A percentile compares a stretch with the other conserved stretches of the same genome.
Conservation (phyloP, 108 stramenopile species). For the Stephanodiscus triporus region DNA sequence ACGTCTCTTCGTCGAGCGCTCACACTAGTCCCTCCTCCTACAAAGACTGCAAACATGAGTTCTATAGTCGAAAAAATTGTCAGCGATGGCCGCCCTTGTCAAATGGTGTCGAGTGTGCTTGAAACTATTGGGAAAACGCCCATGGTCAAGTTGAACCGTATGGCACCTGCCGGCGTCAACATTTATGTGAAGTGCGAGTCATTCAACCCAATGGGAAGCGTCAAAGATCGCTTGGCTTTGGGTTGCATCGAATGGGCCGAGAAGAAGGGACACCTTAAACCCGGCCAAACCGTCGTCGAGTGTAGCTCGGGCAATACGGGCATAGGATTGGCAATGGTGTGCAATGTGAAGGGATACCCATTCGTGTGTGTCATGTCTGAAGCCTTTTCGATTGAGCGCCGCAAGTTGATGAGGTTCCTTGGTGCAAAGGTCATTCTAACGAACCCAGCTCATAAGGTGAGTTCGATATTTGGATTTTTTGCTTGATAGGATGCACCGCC, state of each 20-base stretch:
- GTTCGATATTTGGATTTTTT: constrained; percentile 28
- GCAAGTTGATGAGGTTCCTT: constrained; percentile 57
- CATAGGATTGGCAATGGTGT: constrained; percentile 90
- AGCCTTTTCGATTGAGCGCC: constrained; percentile 84
- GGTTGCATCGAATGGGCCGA: constrained; percentile 82
- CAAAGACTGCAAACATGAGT: constrained; percentile 10
- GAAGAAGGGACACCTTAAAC: constrained; percentile 66
- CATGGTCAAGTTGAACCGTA: constrained; percentile 31
- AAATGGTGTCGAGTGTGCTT: constrained; percentile 13
- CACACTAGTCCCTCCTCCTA: too few species aligned
- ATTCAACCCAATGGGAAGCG: constrained; percentile 79
- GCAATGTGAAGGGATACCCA: constrained; percentile 85
- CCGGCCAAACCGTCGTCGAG: constrained; percentile 93
- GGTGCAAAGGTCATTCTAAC: constrained; percentile 82
- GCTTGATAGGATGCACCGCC: constrained; percentile 41
- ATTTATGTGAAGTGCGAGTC: constrained; percentile 83
- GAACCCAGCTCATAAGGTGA: neutral
- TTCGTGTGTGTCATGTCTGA: constrained; percentile 93
- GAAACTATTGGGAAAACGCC: constrained; percentile 58
- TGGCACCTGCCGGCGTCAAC: constrained; percentile 51
- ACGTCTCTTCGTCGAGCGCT: too few species aligned
- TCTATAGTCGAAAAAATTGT: constrained; percentile 18
- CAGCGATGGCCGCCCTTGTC: constrained; percentile 26
- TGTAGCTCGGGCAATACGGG: constrained; percentile 95
- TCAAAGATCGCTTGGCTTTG: constrained; percentile 90